Evolutionary conservation across 1,284 basidiomycete species (phyloP), one percentile per base, ranked within the genome.

Genomic region (Heterobasidion occidentale): DNA sequence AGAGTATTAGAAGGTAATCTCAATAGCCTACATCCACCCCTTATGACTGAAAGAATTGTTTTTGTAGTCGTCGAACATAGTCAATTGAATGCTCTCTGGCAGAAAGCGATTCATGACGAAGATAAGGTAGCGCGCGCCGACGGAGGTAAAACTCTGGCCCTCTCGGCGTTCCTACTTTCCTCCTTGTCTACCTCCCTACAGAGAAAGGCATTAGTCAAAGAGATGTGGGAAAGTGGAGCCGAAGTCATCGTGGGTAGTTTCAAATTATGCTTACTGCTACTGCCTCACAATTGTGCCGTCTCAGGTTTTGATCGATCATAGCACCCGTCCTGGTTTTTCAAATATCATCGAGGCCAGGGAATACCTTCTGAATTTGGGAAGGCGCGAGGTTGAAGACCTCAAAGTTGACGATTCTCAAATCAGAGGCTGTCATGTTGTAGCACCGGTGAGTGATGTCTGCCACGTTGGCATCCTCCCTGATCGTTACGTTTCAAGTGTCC

Each of bases 221-320:
- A 91, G 63, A 89, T 96, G 79, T 97, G 94, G 94, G 79, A 90
- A 52, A 92, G 90, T 61, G 91, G 90, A 36, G 93, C 93, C 36
- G 81, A 88, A 63, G 80, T 84, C 14, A 83, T 94, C 52, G 89
- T 92, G 64, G 62, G 77, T 65, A 15, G 45, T 34, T 54, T 34
- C 38, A 27, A 19, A 38, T n/a, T 50, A 55, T 33, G 42, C 54
- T 56, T 55, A 3, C 57, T 38, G 62, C 64, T 59, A 60, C 63
- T 52, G 55, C 56, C 45, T 56, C 60, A 54, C 62, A 62, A 27
- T 27, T 35, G 54, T 42, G 49, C 33, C n/a, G 27, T 45, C 36
- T 27, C 63, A 94, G 85, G 77, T 98, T 55, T 74, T 99, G 46
- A 87, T 98, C 58, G 96, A 99, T 68, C 86, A 92, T 55, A 88